A percentile compares a stretch with the other conserved stretches of the same genome.
phyloP scores from a whole-genome alignment of 306 rosid genomes.

The Herpetospermum pedunculosum region DNA sequence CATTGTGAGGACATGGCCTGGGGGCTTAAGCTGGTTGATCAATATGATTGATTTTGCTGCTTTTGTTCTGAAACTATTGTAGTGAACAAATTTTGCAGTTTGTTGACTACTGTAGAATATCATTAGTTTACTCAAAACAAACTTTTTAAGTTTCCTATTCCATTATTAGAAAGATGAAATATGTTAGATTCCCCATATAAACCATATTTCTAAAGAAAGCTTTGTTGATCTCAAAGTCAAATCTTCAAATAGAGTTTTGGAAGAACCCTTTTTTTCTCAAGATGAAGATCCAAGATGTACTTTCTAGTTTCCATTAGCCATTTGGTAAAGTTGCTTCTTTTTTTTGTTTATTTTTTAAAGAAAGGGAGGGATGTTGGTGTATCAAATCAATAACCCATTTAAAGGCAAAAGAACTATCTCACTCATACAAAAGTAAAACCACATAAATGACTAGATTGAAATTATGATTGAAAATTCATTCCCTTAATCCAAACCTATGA shows the following conservation, averaged over 20 bases:
- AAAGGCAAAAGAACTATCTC: neutral
- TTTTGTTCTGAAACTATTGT: neutral
- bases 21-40: slow-evolving; percentile 16
- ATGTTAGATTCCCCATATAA: neutral
- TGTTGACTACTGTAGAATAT: neutral
- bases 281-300: neutral
- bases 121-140: neutral
- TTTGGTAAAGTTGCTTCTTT: neutral
- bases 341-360: neutral
- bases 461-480: neutral
- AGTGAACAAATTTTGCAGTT: neutral
- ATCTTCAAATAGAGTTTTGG: neutral
- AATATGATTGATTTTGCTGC: slow-evolving; percentile 1
- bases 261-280: neutral
- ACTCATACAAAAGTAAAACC: neutral
- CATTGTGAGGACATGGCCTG: slow-evolving; percentile 17
- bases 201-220: neutral
- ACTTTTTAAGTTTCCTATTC: neutral
- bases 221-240: neutral
- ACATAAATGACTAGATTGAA: neutral
- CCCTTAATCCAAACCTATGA: neutral
- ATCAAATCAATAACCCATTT: neutral
- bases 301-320: neutral
- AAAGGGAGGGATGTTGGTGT: neutral
- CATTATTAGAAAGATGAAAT: neutral